Percentiles rank a stretch among this genome's conserved stretches.
Evolutionary conservation across 1,284 basidiomycete species (phyloP).

Genomic region (Marasmius fiardii): DNA sequence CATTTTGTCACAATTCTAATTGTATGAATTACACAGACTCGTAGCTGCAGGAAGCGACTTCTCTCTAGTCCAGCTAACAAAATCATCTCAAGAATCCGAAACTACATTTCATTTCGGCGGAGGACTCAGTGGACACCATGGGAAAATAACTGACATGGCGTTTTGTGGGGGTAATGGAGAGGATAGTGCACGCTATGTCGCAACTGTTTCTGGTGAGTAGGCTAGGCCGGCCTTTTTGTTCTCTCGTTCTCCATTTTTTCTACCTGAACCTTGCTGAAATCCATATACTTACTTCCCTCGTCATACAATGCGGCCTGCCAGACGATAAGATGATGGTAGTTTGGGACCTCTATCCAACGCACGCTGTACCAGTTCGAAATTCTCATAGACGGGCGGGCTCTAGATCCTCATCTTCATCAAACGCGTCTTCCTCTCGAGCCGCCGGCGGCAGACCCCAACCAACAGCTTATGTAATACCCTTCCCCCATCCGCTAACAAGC

Average conservation of each 20-base stretch:
- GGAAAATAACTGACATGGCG: conserved; percentile 68
- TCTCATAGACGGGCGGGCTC: conserved; percentile 24
- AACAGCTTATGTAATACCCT: conserved; percentile 70
- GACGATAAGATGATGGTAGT: conserved; percentile 82
- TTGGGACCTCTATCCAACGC: conserved; percentile 70
- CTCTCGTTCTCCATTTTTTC: too few relatives aligned
- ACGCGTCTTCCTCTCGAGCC: too few relatives aligned
- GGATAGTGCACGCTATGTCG: conserved; percentile 68
- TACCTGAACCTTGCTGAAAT: not conserved
- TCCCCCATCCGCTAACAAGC: conserved; percentile 63
- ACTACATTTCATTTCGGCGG: conserved; percentile 68
- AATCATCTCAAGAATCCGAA: conserved; percentile 46
- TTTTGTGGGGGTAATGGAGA: conserved; percentile 70
- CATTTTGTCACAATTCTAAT: conserved; percentile 4
- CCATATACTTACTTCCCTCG: not conserved
- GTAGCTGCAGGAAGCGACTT: conserved; percentile 65
- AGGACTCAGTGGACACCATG: conserved; percentile 73
- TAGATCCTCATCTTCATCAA: conserved; percentile 20
- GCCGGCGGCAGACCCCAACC: conserved; percentile 68
- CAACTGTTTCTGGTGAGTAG: conserved; percentile 67
- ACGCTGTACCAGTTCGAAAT: conserved; percentile 32
- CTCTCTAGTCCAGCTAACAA: conserved; percentile 65
- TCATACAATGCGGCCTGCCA: too few relatives aligned
- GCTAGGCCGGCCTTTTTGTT: not conserved
- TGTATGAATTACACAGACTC: conserved; percentile 42